Conservation (phyloP, 2,329 filamentous ascomycete genomes). For the Fonsecaea pedrosoi region DNA sequence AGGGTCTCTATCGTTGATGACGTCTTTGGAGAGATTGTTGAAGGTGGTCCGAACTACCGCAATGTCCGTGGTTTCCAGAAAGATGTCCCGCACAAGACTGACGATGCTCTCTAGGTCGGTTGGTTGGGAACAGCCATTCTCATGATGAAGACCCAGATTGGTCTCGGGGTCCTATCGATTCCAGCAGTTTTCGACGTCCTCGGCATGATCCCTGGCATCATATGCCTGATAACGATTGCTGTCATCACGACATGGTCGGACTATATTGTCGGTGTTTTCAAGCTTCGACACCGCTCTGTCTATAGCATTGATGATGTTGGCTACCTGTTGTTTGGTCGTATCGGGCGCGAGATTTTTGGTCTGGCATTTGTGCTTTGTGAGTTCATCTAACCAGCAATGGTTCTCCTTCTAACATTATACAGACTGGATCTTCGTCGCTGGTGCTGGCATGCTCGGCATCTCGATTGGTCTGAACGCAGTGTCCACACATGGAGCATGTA, state of each 20-base stretch:
- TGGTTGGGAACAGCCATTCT: constrained; percentile 59
- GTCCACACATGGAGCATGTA: constrained; percentile 64
- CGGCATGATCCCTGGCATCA: constrained; percentile 56
- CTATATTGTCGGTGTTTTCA: constrained; percentile 31
- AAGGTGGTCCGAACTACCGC: constrained; percentile 45
- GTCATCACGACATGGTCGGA: constrained; percentile 54
- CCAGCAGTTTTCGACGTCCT: constrained; percentile 57
- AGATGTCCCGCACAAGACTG: neutral
- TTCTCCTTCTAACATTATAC: constrained; percentile 50
- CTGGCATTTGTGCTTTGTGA: constrained; percentile 58
- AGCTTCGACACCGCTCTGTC: constrained; percentile 56
- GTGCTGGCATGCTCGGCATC: constrained; percentile 65
- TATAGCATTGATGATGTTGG: constrained; percentile 60
- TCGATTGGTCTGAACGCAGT: constrained; percentile 67
- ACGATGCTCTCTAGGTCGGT: constrained; percentile 45
- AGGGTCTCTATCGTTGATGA: constrained; percentile 40
- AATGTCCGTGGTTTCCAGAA: constrained; percentile 36
- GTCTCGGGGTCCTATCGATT: constrained; percentile 59
- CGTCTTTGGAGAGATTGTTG: constrained; percentile 48
- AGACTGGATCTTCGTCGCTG: constrained; percentile 34
- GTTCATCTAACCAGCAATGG: constrained; percentile 59
- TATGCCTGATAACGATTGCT: constrained; percentile 58
- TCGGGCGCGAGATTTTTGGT: constrained; percentile 64
- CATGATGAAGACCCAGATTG: constrained; percentile 56
- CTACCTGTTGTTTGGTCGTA: constrained; percentile 62